Evolutionary conservation across 257 asterid species (phyloP).

Genomic region (Apocynum venetum): DNA sequence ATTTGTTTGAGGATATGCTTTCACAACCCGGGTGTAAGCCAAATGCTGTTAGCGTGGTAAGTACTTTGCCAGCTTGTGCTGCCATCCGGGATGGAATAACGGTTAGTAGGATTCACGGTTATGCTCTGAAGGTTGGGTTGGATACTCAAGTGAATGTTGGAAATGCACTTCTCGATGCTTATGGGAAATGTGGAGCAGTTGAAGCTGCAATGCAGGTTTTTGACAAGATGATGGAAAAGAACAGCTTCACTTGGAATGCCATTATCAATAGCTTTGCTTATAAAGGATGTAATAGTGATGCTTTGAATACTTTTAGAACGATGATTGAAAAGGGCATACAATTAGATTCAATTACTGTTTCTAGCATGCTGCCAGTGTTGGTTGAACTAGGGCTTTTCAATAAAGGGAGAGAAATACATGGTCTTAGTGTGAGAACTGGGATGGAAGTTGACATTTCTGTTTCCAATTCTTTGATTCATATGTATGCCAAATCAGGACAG

Average conservation of each 20-base stretch:
- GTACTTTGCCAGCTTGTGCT: slow-evolving; percentile 52
- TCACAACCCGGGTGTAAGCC: slow-evolving; percentile 33
- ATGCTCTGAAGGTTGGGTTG: slow-evolving; percentile 50
- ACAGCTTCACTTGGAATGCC: slow-evolving; percentile 71
- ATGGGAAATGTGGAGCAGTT: slow-evolving; percentile 63
- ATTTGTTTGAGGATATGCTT: slow-evolving; percentile 46
- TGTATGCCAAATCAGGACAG: slow-evolving; percentile 59
- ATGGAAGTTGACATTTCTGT: slow-evolving; percentile 60
- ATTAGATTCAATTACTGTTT: slow-evolving; percentile 46
- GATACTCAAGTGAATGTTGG: slow-evolving; percentile 40
- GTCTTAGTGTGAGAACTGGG: slow-evolving; percentile 46
- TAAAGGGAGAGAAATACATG: slow-evolving; percentile 61
- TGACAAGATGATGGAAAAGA: slow-evolving; percentile 47
- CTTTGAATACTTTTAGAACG: slow-evolving; percentile 44
- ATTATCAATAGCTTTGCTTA: slow-evolving; percentile 42
- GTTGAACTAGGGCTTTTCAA: slow-evolving; percentile 38
- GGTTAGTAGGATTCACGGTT: slow-evolving; percentile 48
- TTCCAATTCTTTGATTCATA: slow-evolving; percentile 62
- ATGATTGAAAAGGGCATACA: slow-evolving; percentile 37
- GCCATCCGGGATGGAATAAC: slow-evolving; percentile 32
- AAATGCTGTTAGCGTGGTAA: slow-evolving; percentile 51
- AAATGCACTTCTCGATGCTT: slow-evolving; percentile 64
- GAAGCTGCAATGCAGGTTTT: slow-evolving; percentile 39
- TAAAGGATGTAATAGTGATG: slow-evolving; percentile 31
- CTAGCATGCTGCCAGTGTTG: slow-evolving; percentile 60